These are phyloP conservation scores for Gracilaria gracilis DNA, from an alignment of 23 red algal genomes.

Conservation along the genomic window DNA sequence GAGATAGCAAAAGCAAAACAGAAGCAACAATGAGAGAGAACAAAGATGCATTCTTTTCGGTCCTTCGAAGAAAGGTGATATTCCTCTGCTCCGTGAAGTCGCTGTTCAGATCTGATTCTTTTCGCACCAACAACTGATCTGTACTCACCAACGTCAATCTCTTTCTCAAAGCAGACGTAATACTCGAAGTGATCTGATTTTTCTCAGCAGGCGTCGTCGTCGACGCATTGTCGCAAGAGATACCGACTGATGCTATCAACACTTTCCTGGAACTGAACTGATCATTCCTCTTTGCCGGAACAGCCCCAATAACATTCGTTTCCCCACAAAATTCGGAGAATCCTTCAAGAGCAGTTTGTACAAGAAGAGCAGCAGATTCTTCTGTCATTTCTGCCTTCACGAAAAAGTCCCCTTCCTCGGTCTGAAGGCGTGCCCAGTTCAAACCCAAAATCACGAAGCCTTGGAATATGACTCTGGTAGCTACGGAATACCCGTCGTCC, in stretches of 20 bases:
- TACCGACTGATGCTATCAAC: neutral
- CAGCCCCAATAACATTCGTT: neutral
- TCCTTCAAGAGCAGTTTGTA: constrained; percentile 6
- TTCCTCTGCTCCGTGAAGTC: neutral
- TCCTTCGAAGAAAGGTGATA: neutral
- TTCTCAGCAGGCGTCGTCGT: neutral
- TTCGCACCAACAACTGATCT: neutral
- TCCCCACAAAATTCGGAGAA: constrained; percentile 1
- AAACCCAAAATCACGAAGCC: neutral
- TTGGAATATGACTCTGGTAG: constrained; percentile 11
- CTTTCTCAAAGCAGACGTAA: neutral
- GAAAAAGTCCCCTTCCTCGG: neutral
- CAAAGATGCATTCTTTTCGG: constrained; percentile 7
- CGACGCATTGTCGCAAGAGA: neutral
- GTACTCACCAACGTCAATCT: constrained; percentile 7
- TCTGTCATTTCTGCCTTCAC: neutral
- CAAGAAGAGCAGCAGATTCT: neutral
- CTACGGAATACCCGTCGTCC: neutral
- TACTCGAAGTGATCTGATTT: neutral
- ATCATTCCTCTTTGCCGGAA: neutral
- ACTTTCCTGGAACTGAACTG: neutral
- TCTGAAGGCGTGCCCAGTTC: neutral
- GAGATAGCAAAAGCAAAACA: neutral
- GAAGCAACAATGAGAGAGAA: neutral
- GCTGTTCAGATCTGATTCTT: neutral